Evolutionary conservation across 2,329 filamentous ascomycete genomes (phyloP).

Genomic region (Phaeoacremonium minimum): DNA sequence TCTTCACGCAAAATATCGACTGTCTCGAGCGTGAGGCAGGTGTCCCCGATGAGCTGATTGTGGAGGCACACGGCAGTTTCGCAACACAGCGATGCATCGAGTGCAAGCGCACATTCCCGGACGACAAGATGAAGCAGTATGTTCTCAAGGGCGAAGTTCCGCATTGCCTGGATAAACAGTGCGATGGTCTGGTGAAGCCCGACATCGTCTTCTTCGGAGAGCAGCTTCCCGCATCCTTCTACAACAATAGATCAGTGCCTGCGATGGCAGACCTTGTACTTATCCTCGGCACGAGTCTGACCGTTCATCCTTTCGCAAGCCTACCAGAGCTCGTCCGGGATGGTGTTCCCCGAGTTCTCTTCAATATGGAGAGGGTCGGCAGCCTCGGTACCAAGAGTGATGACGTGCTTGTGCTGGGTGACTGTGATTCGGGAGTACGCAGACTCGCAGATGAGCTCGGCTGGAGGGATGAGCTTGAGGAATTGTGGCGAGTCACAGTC

Average conservation of each 20-base stretch:
- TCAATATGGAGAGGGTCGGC: slow-evolving; percentile 84
- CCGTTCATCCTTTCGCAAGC: slow-evolving; percentile 83
- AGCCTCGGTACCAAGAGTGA: slow-evolving; percentile 72
- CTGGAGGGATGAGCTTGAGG: slow-evolving; percentile 81
- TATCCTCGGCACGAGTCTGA: slow-evolving; percentile 75
- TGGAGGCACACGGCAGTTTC: slow-evolving; percentile 96
- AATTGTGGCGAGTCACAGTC: slow-evolving; percentile 65
- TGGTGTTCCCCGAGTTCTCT: slow-evolving; percentile 69
- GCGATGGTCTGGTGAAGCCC: slow-evolving; percentile 80
- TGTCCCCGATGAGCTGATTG: slow-evolving; percentile 72
- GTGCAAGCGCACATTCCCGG: slow-evolving; percentile 69
- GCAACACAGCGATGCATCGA: slow-evolving; percentile 89
- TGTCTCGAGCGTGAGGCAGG: slow-evolving; percentile 87
- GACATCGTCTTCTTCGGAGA: slow-evolving; percentile 94
- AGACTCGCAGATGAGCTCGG: slow-evolving; percentile 75
- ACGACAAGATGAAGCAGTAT: slow-evolving; percentile 67
- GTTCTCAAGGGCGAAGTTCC: slow-evolving; percentile 68
- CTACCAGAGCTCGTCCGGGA: slow-evolving; percentile 63
- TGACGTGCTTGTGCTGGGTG: slow-evolving; percentile 78
- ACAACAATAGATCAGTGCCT: slow-evolving; percentile 49
- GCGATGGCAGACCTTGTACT: slow-evolving; percentile 32
- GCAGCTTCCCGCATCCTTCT: slow-evolving; percentile 57
- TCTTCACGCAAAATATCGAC: slow-evolving; percentile 98
- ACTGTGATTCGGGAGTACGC: slow-evolving; percentile 79
- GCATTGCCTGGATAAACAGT: slow-evolving; percentile 55